Evolutionary conservation across 441 rosid species (phyloP).

Genomic region (Lepidium campestre): DNA sequence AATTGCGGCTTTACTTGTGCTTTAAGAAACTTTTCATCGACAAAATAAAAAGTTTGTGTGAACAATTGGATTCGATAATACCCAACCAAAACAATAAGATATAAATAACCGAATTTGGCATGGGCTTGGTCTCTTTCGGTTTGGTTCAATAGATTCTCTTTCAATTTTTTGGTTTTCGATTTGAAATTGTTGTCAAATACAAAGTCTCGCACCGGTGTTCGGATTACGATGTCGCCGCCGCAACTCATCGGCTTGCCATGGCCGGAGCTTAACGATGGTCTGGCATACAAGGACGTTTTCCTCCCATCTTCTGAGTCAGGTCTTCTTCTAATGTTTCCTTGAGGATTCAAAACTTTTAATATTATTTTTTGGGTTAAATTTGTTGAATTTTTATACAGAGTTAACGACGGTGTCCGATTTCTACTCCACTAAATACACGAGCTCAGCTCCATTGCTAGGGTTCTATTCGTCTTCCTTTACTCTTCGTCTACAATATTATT

Average conservation of each 20-base stretch:
- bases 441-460: constrained; percentile 88
- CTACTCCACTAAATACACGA: constrained; percentile 57
- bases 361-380: background rate
- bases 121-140: constrained; percentile 1
- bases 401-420: constrained; percentile 35
- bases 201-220: background rate
- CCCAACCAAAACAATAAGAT: background rate
- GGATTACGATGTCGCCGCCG: constrained; percentile 14
- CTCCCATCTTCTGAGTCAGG: constrained; percentile 56
- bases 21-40: background rate
- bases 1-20: background rate
- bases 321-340: constrained; percentile 7
- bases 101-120: background rate
- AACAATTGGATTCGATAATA: background rate
- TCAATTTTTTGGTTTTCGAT: background rate
- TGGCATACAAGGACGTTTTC: constrained; percentile 49
- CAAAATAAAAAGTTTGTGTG: background rate
- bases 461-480: constrained; percentile 23
- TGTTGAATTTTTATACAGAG: constrained; percentile 6
- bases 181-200: background rate
- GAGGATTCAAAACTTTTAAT: background rate
- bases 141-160: background rate
- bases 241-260: constrained; percentile 58
- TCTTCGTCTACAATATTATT: background rate
- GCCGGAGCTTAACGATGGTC: constrained; percentile 80